Conservation (phyloP, 2,329 filamentous ascomycete species). For the Pyricularia pennisetigena region DNA sequence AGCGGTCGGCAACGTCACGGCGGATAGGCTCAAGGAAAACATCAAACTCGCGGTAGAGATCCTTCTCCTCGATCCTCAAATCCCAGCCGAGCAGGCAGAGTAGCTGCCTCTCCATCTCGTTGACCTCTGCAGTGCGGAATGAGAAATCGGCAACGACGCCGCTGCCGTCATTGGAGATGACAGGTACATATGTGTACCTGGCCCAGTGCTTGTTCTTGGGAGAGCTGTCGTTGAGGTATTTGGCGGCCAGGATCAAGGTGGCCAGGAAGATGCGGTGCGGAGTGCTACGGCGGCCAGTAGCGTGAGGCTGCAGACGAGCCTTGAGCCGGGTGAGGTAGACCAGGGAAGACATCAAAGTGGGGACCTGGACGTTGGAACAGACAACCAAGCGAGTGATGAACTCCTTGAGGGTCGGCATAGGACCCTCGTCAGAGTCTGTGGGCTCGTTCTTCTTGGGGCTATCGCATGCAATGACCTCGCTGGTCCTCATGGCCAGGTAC, state of each 20-base stretch:
- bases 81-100: slow-evolving; percentile 95
- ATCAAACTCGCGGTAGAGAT: slow-evolving; percentile 81
- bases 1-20: slow-evolving; percentile 39
- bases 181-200: slow-evolving; percentile 57
- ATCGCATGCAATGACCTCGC: slow-evolving; percentile 74
- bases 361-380: slow-evolving; percentile 91
- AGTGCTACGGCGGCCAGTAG: slow-evolving; percentile 92
- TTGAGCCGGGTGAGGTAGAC: slow-evolving; percentile 86
- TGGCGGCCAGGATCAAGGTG: slow-evolving; percentile 75
- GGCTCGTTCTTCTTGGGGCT: not conserved
- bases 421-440: slow-evolving; percentile 27
- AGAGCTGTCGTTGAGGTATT: slow-evolving; percentile 97
- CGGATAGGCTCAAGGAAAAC: slow-evolving; percentile 83
- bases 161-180: slow-evolving; percentile 54
- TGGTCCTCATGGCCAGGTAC: slow-evolving; percentile 65
- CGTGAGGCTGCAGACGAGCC: slow-evolving; percentile 79
- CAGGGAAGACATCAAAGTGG: slow-evolving; percentile 92
- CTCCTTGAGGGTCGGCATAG: slow-evolving; percentile 70
- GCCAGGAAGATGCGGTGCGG: slow-evolving; percentile 97
- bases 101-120: slow-evolving; percentile 98
- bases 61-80: slow-evolving; percentile 71
- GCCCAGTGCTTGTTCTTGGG: slow-evolving; percentile 99
- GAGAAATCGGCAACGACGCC: slow-evolving; percentile 50
- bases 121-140: slow-evolving; percentile 92
- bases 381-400: slow-evolving; percentile 91